Percentiles rank a stretch among this genome's conserved stretches.
phyloP scores from a whole-genome alignment of 306 rosid species.

The Leucaena leucocephala region DNA sequence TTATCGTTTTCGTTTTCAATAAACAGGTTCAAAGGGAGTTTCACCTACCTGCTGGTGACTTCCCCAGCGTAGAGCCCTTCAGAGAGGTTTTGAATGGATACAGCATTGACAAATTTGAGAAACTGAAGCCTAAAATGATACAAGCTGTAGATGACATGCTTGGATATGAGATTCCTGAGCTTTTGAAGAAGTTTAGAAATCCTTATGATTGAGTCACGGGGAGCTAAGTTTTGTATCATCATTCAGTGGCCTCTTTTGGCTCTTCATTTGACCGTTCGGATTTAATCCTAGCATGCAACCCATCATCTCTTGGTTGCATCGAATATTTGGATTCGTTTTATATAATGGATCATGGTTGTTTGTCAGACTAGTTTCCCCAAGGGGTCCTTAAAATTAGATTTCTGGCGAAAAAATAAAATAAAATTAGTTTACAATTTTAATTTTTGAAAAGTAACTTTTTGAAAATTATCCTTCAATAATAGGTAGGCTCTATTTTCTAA shows the following conservation, averaged over 20 bases:
- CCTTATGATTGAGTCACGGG: constrained; percentile 61
- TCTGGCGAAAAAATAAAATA: too few species aligned
- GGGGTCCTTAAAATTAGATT: too few species aligned
- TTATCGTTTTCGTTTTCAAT: background rate
- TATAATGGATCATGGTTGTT: background rate
- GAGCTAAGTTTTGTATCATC: background rate
- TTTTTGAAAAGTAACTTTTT: background rate
- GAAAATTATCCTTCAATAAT: background rate
- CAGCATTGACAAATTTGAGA: constrained; percentile 85
- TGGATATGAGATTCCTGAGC: constrained; percentile 90
- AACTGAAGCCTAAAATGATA: constrained; percentile 86
- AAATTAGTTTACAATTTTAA: background rate
- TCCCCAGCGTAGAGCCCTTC: constrained; percentile 79
- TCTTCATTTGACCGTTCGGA: background rate
- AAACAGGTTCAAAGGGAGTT: constrained; percentile 81
- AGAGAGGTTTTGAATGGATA: constrained; percentile 62
- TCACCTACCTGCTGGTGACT: constrained; percentile 88
- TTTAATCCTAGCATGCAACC: background rate
- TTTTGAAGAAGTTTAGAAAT: constrained; percentile 80
- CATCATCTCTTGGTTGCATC: background rate
- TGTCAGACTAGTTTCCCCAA: background rate
- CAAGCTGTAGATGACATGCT: constrained; percentile 92
- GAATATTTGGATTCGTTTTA: background rate
- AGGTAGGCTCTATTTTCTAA: background rate
- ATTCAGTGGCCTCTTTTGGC: background rate